Base-by-base conservation (phyloP, 106 monocot species). In the Apostasia ramifera region DNA sequence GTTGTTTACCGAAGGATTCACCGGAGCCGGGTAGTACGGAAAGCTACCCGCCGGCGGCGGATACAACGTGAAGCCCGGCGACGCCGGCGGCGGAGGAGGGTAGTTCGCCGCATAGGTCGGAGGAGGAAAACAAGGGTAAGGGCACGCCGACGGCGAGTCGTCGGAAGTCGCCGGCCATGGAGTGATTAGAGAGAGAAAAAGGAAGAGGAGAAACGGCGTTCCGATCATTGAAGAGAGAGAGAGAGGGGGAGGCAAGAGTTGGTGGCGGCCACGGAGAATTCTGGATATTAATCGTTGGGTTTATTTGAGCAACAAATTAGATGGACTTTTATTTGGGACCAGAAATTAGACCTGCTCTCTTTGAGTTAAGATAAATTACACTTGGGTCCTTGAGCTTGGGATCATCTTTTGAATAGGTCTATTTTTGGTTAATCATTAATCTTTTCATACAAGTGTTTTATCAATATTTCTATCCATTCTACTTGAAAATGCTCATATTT, bases 11-110 rank as follows among this genome's bases (percentile, higher is more conserved):
- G 38, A 59, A 4, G 59, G 59, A 38, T 6, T 59, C 26, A 26
- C 26, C 59, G 39, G 59, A 1, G 40, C 5, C 59, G 9, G 39
- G 39, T 59, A 40, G 59, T 59, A 59, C 37, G 59, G 59, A 40
- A 6, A 8, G 59, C 5, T 59, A 1, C 39, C 59, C 4, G 40
- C 59, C 59, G 59, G 59, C 59, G 59, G 59, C 1, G 59, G 59
- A 59, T 59, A 59, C 59, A 59, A 10, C 59, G 7, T 40, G 59
- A 40, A 59, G 59, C 40, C 59, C 59, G 59, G 59, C 59, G 37
- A 8, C 59, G 59, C 40, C 59, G 59, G 59, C 39, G 59, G 59
- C 5, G 59, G 59, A 40, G 59, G 50, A 4, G 50, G 59, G 59
- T 59, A 59, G 59, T 40, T 59, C 6, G 39, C 5, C 5, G 40